A percentile compares a stretch with the other conserved stretches of the same genome.
Conservation (phyloP, 805 yeast species). For the Saturnispora kantuleensis region DNA sequence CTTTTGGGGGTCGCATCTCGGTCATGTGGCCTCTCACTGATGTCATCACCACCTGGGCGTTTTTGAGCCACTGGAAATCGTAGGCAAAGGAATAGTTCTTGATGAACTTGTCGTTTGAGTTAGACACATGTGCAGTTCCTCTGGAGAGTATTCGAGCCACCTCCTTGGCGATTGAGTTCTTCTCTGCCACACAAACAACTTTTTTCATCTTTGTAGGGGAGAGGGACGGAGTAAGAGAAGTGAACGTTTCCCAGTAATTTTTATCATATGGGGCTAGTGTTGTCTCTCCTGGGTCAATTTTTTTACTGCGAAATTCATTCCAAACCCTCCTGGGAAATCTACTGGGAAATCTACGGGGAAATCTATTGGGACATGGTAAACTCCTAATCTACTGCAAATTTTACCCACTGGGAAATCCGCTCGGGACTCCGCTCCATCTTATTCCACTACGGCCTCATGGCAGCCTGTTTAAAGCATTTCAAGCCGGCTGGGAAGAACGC, state of each 20-base stretch:
- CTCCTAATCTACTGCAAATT: too few species aligned
- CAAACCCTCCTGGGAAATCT: too few species aligned
- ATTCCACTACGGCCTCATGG: too few species aligned
- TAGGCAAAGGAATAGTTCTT: conserved; percentile 72
- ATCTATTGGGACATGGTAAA: too few species aligned
- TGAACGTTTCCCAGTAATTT: too few species aligned
- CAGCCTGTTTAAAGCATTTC: neutral
- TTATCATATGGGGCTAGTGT: too few species aligned
- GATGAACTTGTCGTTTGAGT: conserved; percentile 49
- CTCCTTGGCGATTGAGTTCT: conserved; percentile 86
- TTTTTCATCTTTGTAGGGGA: conserved; percentile 34
- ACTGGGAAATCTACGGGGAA: too few species aligned
- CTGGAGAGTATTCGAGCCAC: conserved; percentile 72
- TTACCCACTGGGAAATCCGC: too few species aligned
- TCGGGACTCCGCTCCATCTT: too few species aligned
- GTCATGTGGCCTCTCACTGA: conserved; percentile 83
- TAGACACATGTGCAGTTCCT: conserved; percentile 38
- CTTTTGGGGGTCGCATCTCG: conserved; percentile 52
- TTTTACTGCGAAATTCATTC: too few species aligned
- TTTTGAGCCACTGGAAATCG: conserved; percentile 52
- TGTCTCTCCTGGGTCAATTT: too few species aligned
- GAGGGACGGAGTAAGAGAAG: neutral
- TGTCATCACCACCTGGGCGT: conserved; percentile 67
- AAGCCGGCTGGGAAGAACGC: neutral
- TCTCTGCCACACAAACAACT: conserved; percentile 92